Percentiles rank a stretch among this genome's conserved stretches.
Evolutionary conservation across 1,284 basidiomycete genomes (phyloP).

Genomic region (Mrakiaceae sp.): DNA sequence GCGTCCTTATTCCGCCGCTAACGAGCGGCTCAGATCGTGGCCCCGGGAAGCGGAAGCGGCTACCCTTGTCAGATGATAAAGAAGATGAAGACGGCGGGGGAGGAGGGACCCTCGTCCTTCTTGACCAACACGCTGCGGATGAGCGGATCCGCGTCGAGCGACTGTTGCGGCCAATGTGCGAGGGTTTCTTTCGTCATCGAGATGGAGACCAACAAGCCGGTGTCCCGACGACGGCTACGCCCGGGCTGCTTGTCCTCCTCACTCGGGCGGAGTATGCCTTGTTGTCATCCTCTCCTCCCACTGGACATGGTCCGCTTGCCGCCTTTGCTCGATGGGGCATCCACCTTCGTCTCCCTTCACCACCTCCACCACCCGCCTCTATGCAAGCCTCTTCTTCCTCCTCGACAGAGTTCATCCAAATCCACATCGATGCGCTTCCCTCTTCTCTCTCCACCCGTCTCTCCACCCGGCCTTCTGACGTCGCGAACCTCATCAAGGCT

Average conservation of each 20-base stretch:
- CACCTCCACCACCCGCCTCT: neutral
- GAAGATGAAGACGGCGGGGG: neutral
- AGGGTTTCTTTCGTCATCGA: conserved; percentile 42
- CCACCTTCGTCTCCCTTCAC: conserved; percentile 34
- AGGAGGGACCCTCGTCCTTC: conserved; percentile 45
- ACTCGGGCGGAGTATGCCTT: neutral
- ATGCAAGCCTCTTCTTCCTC: neutral
- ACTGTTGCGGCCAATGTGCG: conserved; percentile 59
- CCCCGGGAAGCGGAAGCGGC: no score
- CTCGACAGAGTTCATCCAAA: conserved; percentile 21
- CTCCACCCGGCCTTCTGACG: no score
- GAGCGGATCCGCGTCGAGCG: conserved; percentile 79
- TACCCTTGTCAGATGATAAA: no score
- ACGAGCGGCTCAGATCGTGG: no score
- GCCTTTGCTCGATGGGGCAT: conserved; percentile 64
- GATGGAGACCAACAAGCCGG: conserved; percentile 23
- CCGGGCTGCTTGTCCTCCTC: conserved; percentile 3
- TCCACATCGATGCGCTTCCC: conserved; percentile 31
- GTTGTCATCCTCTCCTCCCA: neutral
- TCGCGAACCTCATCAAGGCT: no score
- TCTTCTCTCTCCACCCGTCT: no score
- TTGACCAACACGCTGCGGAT: conserved; percentile 94
- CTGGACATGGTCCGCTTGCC: neutral
- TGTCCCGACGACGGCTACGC: neutral
- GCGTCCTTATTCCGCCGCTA: conserved; percentile 25